phyloP scores from a whole-genome alignment of 179 eudicot species.

The Amaranthus tricolor region DNA sequence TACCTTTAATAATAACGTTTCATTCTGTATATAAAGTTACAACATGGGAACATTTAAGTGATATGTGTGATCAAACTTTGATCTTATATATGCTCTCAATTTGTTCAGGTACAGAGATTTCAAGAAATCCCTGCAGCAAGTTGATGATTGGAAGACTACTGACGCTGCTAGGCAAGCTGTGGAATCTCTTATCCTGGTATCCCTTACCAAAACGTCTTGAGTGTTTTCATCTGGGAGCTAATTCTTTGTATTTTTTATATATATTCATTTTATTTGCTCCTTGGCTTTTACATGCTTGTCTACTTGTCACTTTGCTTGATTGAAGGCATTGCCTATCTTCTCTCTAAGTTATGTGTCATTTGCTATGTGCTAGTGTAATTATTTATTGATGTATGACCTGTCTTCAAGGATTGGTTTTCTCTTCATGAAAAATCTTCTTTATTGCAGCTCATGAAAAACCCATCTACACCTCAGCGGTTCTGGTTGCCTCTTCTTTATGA shows the following conservation, averaged over 20 bases:
- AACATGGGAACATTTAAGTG: neutral
- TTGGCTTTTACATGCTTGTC: neutral
- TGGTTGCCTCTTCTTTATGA: constrained; percentile 93
- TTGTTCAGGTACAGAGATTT: constrained; percentile 86
- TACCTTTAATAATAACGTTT: neutral
- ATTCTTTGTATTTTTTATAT: neutral
- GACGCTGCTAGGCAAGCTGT: constrained; percentile 79
- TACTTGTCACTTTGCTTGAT: neutral
- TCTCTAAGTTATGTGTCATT: neutral
- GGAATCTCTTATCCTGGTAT: constrained; percentile 76
- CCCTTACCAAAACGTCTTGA: neutral
- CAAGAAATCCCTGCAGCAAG: constrained; percentile 76
- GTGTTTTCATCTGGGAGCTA: neutral
- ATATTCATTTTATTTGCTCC: neutral
- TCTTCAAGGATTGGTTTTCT: neutral
- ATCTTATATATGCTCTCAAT: constrained; percentile 2
- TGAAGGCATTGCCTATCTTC: neutral
- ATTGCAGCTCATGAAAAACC: constrained; percentile 90
- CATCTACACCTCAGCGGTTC: constrained; percentile 87
- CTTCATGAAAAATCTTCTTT: neutral
- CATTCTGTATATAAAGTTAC: neutral
- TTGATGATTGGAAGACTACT: constrained; percentile 52
- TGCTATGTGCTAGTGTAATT: neutral
- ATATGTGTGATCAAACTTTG: neutral
- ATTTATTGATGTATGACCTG: neutral